phyloP scores from a whole-genome alignment of 257 asterid species.

The Paulownia fortunei region DNA sequence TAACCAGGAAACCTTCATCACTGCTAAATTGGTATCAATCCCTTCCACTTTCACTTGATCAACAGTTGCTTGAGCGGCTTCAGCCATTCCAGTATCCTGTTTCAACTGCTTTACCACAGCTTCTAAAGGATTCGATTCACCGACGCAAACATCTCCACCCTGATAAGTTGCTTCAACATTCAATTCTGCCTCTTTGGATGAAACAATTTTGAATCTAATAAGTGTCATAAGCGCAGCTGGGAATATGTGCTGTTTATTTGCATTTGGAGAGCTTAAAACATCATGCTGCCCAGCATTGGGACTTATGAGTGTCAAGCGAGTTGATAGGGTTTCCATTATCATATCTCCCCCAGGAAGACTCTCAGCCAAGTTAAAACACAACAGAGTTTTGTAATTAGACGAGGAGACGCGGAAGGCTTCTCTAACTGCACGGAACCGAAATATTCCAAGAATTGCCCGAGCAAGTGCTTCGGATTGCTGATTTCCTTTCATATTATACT shows the following conservation, averaged over 20 bases:
- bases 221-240: constrained; percentile 71
- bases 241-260: constrained; percentile 45
- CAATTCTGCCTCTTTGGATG: constrained; percentile 48
- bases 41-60: constrained; percentile 97
- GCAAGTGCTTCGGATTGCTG: constrained; percentile 78
- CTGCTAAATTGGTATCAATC: constrained; percentile 83
- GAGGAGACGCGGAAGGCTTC: constrained; percentile 71
- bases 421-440: constrained; percentile 80
- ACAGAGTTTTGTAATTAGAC: constrained; percentile 72
- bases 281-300: constrained; percentile 45
- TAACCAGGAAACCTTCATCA: constrained; percentile 67
- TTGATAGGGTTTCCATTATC: constrained; percentile 69
- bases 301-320: constrained; percentile 55
- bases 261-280: constrained; percentile 56
- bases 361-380: constrained; percentile 95
- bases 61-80: constrained; percentile 93
- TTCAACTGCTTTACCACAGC: constrained; percentile 73
- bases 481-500: constrained; percentile 61
- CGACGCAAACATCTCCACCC: constrained; percentile 67
- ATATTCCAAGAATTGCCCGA: constrained; percentile 81
- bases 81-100: constrained; percentile 79
- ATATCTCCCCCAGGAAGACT: constrained; percentile 92
- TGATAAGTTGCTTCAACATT: constrained; percentile 50
- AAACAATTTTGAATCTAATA: constrained; percentile 60
- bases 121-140: constrained; percentile 85